These are phyloP conservation scores for Zoysia matrella DNA, from an alignment of 202 grass and related monocot genomes.

Conservation along the genomic window DNA sequence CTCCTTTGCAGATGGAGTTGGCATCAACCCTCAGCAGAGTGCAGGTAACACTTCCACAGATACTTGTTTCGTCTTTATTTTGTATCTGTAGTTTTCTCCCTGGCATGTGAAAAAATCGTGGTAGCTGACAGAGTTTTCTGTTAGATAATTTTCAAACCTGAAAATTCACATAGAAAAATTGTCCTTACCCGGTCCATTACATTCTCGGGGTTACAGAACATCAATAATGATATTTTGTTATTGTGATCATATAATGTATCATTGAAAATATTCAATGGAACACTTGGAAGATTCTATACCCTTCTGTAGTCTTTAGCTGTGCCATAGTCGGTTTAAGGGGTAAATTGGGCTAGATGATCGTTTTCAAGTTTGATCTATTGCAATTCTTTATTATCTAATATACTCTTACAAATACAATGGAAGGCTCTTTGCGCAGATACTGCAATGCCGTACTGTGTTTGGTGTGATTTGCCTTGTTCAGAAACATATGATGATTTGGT, in stretches of 20 bases:
- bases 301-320: neutral
- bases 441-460: neutral
- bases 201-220: neutral
- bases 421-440: neutral
- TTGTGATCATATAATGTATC: neutral
- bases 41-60: constrained; percentile 59
- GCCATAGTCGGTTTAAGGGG: neutral
- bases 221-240: neutral
- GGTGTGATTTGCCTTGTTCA: neutral
- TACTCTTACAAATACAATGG: neutral
- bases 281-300: neutral
- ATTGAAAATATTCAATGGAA: neutral
- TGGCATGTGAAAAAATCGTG: neutral
- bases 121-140: neutral
- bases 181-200: neutral
- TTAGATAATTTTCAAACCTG: neutral
- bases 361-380: neutral
- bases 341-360: neutral
- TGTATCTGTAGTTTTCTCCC: neutral
- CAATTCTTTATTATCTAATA: neutral
- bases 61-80: neutral
- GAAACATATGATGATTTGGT: neutral
- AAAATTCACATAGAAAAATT: constrained; percentile 14
- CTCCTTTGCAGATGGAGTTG: constrained; percentile 79
- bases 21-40: constrained; percentile 98